These are phyloP conservation scores for Chernovozyma aurita DNA, from an alignment of 1,139 yeast species.

Conservation along the genomic window DNA sequence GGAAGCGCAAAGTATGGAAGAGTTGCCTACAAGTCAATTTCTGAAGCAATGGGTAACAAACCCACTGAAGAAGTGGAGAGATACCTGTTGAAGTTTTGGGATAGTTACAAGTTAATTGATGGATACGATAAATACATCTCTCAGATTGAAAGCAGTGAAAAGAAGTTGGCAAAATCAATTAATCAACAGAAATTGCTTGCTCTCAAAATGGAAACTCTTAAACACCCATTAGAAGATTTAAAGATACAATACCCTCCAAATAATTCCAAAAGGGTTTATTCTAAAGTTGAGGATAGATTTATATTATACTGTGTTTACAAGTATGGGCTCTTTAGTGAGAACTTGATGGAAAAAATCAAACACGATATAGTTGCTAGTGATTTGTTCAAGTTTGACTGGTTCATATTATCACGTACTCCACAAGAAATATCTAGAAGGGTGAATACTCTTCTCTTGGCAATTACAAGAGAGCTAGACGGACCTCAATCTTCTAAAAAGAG, in stretches of 20 bases:
- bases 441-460: constrained; percentile 69
- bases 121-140: constrained; percentile 81
- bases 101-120: constrained; percentile 63
- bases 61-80: constrained; percentile 61
- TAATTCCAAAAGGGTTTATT: constrained; percentile 80
- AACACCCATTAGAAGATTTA: constrained; percentile 73
- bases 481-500: constrained; percentile 45
- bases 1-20: constrained; percentile 81
- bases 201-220: constrained; percentile 56
- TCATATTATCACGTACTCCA: constrained; percentile 76
- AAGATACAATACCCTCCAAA: constrained; percentile 85
- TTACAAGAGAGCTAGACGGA: constrained; percentile 77
- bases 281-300: constrained; percentile 84
- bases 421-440: constrained; percentile 82
- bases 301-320: constrained; percentile 68
- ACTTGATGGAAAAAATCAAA: constrained; percentile 69
- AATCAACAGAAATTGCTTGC: constrained; percentile 65
- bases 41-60: constrained; percentile 57
- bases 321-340: constrained; percentile 69
- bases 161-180: constrained; percentile 58
- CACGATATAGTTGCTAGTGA: constrained; percentile 72
- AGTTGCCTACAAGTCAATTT: constrained; percentile 52
- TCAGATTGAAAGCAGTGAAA: constrained; percentile 89
- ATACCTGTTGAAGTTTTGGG: constrained; percentile 75
- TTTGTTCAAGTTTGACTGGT: constrained; percentile 86